A percentile compares a stretch with the other conserved stretches of the same genome.
Evolutionary conservation across 1,284 basidiomycete genomes (phyloP).

Genomic region (Wallemia ichthyophaga): DNA sequence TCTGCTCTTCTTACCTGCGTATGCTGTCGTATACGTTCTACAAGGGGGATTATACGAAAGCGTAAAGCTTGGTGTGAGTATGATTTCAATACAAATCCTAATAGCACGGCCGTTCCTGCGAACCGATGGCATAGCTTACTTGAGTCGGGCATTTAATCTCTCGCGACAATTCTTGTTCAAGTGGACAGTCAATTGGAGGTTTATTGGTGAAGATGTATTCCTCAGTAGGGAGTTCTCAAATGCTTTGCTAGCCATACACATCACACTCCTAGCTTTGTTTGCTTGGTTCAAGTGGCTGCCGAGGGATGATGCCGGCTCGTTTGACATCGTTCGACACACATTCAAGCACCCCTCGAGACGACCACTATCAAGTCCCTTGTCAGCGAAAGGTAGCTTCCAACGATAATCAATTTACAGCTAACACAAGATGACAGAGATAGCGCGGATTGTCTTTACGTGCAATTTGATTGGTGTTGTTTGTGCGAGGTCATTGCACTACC

Average conservation of each 20-base stretch:
- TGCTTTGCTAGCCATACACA: constrained; percentile 35
- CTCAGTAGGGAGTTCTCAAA: constrained; percentile 31
- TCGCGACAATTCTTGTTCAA: constrained; percentile 66
- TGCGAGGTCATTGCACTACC: constrained; percentile 88
- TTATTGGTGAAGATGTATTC: constrained; percentile 45
- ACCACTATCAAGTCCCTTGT: neutral
- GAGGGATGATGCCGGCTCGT: constrained; percentile 22
- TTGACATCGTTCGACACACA: neutral
- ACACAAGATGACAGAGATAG: constrained; percentile 27
- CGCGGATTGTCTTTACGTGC: constrained; percentile 55
- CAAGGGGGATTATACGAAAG: constrained; percentile 31
- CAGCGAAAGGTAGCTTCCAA: neutral
- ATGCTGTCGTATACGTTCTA: constrained; percentile 49
- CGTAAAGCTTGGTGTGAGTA: constrained; percentile 24
- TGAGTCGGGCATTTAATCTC: constrained; percentile 54
- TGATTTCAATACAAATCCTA: constrained; percentile 26
- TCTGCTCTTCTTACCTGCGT: constrained; percentile 65
- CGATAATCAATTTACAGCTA: neutral
- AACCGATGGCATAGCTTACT: constrained; percentile 31
- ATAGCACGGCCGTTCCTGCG: constrained; percentile 44
- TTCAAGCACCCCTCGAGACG: neutral
- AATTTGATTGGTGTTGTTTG: constrained; percentile 77
- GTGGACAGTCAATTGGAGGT: constrained; percentile 97
- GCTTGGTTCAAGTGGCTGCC: constrained; percentile 25
- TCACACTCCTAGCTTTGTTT: constrained; percentile 29